Conservation (phyloP, 495 filamentous ascomycete genomes). For the Baudoinia panamericana region DNA sequence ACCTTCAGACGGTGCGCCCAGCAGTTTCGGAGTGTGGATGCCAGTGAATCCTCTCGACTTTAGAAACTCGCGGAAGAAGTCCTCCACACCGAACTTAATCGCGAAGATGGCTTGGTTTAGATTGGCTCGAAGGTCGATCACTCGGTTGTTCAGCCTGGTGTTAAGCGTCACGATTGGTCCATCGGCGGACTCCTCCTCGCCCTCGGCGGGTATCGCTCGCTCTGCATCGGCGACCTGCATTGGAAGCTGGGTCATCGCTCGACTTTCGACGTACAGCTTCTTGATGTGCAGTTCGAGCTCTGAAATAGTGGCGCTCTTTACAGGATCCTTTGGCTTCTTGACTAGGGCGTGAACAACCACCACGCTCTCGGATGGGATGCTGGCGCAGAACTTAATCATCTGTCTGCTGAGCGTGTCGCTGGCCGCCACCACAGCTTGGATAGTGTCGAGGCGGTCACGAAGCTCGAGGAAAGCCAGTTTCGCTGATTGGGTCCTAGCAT, state of each 20-base stretch:
- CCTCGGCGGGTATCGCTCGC: conserved; percentile 28
- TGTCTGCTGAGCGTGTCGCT: conserved; percentile 44
- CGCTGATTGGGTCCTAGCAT: conserved; percentile 32
- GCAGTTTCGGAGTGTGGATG: conserved; percentile 31
- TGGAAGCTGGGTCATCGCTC: conserved; percentile 50
- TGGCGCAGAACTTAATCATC: conserved; percentile 83
- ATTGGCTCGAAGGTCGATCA: conserved; percentile 31
- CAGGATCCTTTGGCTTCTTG: conserved; percentile 57
- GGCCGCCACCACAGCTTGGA: conserved; percentile 35
- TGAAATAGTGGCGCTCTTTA: conserved; percentile 65
- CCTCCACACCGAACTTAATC: conserved; percentile 31
- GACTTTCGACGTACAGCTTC: conserved; percentile 62
- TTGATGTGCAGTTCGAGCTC: conserved; percentile 69
- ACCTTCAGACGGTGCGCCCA: conserved; percentile 33
- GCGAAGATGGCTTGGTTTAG: conserved; percentile 34
- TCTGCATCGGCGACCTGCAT: conserved; percentile 39
- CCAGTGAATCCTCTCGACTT: conserved; percentile 25
- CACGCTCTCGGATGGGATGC: conserved; percentile 64
- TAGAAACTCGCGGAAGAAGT: conserved; percentile 33
- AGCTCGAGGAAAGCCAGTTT: conserved; percentile 36
- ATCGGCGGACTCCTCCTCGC: conserved; percentile 22
- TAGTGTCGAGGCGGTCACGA: conserved; percentile 25
- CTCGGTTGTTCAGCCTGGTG: conserved; percentile 33
- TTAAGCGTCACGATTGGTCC: conserved; percentile 32
- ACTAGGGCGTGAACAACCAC: conserved; percentile 67